These are phyloP conservation scores for Skeletonema menzelii DNA, from an alignment of 108 stramenopile genomes.

Conservation along the genomic window DNA sequence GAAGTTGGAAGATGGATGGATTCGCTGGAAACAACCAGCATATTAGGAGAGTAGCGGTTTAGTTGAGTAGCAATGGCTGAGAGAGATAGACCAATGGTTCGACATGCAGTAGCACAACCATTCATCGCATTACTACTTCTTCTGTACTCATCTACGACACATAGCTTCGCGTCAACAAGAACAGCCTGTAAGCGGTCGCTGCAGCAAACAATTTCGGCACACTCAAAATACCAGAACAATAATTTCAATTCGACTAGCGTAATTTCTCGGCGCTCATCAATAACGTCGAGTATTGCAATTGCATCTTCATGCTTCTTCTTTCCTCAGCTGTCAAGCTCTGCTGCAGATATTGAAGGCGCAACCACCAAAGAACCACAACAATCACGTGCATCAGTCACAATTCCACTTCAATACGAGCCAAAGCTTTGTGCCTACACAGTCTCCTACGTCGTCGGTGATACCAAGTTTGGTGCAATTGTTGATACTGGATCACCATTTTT, in stretches of 20 bases:
- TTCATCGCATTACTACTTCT: neutral
- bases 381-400: conserved; percentile 3
- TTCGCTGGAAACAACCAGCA: too few relatives aligned
- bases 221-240: neutral
- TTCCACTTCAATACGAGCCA: conserved; percentile 30
- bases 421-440: conserved; percentile 28
- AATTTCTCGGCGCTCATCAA: neutral
- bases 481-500: conserved; percentile 43
- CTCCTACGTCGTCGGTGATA: conserved; percentile 26
- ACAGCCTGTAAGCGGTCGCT: neutral
- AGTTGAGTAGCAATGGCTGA: too few relatives aligned
- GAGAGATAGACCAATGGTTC: neutral
- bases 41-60: too few relatives aligned
- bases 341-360: neutral
- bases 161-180: conserved; percentile 7
- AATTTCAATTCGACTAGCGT: neutral
- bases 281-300: neutral
- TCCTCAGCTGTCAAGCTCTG: neutral
- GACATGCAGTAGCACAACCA: neutral
- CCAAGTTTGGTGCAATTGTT: conserved; percentile 35
- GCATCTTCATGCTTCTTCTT: neutral
- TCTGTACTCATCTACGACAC: neutral
- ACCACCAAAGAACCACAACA: neutral
- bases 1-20: too few relatives aligned
- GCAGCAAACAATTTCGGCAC: neutral